phyloP scores from a whole-genome alignment of 495 filamentous ascomycete species.

The Lindgomyces ingoldianus region DNA sequence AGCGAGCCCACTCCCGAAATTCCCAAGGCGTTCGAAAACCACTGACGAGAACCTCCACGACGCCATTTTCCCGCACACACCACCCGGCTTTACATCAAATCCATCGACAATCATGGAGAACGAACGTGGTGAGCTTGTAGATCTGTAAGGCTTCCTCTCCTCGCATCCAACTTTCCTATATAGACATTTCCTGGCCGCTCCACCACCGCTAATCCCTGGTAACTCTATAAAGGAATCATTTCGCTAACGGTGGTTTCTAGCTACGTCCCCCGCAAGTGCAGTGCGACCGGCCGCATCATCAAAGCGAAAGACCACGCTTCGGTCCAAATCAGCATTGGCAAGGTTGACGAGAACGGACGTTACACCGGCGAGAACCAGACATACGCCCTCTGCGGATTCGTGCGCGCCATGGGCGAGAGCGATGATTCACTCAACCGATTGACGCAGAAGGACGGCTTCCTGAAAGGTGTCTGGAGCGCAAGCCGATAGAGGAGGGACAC shows the following conservation, averaged over 20 bases:
- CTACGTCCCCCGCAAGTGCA: conserved; percentile 90
- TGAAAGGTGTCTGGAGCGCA: conserved; percentile 94
- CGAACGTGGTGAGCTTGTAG: conserved; percentile 98
- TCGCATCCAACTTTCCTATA: background rate
- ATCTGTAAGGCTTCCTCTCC: conserved; percentile 69
- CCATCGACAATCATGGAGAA: conserved; percentile 69
- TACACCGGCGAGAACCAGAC: conserved; percentile 97
- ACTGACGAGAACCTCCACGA: conserved; percentile 11
- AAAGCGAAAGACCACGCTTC: conserved; percentile 80
- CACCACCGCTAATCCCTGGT: background rate
- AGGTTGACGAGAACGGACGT: conserved; percentile 40
- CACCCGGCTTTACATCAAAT: background rate
- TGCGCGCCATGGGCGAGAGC: conserved; percentile 94
- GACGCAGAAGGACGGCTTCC: conserved; percentile 89
- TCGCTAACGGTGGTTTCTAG: conserved; percentile 48
- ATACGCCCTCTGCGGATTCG: conserved; percentile 97
- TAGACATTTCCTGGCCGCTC: background rate
- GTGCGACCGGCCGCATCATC: conserved; percentile 73
- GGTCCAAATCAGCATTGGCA: conserved; percentile 51
- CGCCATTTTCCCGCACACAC: conserved; percentile 7
- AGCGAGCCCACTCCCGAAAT: conserved; percentile 7
- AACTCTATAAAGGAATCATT: background rate
- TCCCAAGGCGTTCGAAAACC: background rate
- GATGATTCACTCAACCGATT: conserved; percentile 96
- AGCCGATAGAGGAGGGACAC: conserved; percentile 59